These are phyloP conservation scores for Cicer pinnatifidum DNA, from an alignment of 306 rosid species.

Conservation along the genomic window DNA sequence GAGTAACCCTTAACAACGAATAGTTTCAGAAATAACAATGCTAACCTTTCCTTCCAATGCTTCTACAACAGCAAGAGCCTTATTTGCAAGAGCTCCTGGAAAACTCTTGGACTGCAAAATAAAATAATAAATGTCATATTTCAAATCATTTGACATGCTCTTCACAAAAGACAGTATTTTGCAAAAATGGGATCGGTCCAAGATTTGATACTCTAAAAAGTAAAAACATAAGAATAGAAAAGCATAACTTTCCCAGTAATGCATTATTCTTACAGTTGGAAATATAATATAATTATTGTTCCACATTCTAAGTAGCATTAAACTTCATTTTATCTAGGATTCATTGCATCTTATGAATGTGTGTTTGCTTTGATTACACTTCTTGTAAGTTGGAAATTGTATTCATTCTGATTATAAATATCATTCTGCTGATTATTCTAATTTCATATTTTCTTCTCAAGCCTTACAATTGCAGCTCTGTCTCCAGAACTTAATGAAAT, in stretches of 20 bases:
- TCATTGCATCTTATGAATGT: background rate
- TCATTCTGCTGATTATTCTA: background rate
- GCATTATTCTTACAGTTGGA: constrained; percentile 23
- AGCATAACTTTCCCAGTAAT: constrained; percentile 24
- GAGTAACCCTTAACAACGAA: constrained; percentile 11
- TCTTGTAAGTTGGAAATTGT: background rate
- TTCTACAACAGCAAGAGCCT: constrained; percentile 74
- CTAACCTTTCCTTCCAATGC: constrained; percentile 98
- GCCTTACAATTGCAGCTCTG: constrained; percentile 75
- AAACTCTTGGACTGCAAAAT: constrained; percentile 74
- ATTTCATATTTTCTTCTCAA: constrained; percentile 14
- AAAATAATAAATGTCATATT: constrained; percentile 36
- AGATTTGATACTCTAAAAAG: constrained; percentile 17
- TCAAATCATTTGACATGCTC: constrained; percentile 36
- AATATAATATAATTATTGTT: constrained; percentile 5
- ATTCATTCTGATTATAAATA: background rate
- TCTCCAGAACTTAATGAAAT: constrained; percentile 70
- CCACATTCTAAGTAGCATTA: background rate
- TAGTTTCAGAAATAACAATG: constrained; percentile 34
- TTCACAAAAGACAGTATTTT: constrained; percentile 35
- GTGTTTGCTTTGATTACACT: background rate
- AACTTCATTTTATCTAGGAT: background rate
- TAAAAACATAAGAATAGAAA: constrained; percentile 7
- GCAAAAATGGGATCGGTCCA: constrained; percentile 24
- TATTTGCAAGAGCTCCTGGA: constrained; percentile 71